phyloP scores from a whole-genome alignment of 1,139 yeast species.

The Suhomyces choctaworum region DNA sequence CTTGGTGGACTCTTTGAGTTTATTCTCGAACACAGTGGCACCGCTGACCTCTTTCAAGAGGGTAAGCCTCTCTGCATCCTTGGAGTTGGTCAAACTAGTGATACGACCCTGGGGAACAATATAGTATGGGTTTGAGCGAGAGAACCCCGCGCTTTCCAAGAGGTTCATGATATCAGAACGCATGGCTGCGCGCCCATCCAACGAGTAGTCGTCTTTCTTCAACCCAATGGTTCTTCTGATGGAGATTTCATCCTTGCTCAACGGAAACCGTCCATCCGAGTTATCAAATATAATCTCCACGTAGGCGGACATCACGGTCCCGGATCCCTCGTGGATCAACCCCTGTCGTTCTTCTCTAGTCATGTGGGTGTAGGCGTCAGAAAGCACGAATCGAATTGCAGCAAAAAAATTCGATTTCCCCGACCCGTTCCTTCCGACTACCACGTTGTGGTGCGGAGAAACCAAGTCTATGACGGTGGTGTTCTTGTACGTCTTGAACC shows the following conservation, averaged over 20 bases:
- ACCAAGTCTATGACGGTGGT: slow-evolving; percentile 75
- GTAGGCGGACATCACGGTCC: slow-evolving; percentile 89
- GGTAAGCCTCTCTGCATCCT: slow-evolving; percentile 75
- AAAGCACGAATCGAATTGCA: slow-evolving; percentile 88
- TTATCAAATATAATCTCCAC: slow-evolving; percentile 90
- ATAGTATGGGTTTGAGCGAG: slow-evolving; percentile 88
- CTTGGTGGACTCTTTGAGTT: slow-evolving; percentile 73
- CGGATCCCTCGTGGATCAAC: slow-evolving; percentile 86
- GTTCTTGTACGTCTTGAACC: slow-evolving; percentile 91
- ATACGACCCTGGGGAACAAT: slow-evolving; percentile 97
- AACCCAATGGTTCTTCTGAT: slow-evolving; percentile 88
- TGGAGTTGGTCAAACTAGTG: slow-evolving; percentile 82
- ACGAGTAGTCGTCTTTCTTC: slow-evolving; percentile 86
- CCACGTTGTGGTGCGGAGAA: slow-evolving; percentile 83
- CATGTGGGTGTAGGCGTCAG: slow-evolving; percentile 88
- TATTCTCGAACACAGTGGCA: slow-evolving; percentile 84
- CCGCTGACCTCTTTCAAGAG: slow-evolving; percentile 93
- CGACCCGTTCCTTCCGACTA: slow-evolving; percentile 94
- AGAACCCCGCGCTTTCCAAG: slow-evolving; percentile 90
- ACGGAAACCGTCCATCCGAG: slow-evolving; percentile 70
- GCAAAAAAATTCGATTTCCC: slow-evolving; percentile 97
- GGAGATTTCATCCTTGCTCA: slow-evolving; percentile 64
- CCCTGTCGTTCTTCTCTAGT: slow-evolving; percentile 89
- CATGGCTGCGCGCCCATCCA: slow-evolving; percentile 77
- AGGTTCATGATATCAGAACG: slow-evolving; percentile 80